These are phyloP conservation scores for Cladosporium sp. DNA, from an alignment of 2,329 filamentous ascomycete genomes.

Conservation along the genomic window DNA sequence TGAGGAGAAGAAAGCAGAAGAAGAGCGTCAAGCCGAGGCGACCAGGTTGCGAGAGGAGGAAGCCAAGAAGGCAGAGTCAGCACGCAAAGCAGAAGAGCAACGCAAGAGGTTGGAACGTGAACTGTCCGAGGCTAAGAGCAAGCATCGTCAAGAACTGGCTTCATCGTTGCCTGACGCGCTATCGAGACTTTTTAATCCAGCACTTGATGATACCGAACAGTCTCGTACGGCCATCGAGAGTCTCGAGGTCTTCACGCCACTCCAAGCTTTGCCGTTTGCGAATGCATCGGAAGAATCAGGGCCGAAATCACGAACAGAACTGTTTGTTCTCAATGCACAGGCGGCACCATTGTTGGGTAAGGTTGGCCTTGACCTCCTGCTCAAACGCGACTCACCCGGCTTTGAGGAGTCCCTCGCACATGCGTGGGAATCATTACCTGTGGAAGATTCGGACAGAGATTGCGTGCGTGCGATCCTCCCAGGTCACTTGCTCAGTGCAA, in stretches of 20 bases:
- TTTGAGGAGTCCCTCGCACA: slow-evolving; percentile 20
- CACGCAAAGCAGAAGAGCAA: slow-evolving; percentile 24
- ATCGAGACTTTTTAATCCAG: slow-evolving; percentile 19
- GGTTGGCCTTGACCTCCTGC: slow-evolving; percentile 27
- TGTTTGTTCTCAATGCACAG: slow-evolving; percentile 28
- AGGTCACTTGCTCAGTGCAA: slow-evolving; percentile 1
- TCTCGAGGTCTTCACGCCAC: slow-evolving; percentile 22
- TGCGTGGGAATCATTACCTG: slow-evolving; percentile 20
- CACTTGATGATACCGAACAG: slow-evolving; percentile 15
- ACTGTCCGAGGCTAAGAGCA: slow-evolving; percentile 16
- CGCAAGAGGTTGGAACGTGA: slow-evolving; percentile 15
- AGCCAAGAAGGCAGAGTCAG: slow-evolving; percentile 23
- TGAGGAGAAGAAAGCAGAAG: slow-evolving; percentile 15
- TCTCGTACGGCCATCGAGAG: slow-evolving; percentile 15
- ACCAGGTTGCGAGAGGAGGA: slow-evolving; percentile 16
- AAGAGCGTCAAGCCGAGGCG: slow-evolving; percentile 16
- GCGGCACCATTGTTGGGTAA: slow-evolving; percentile 28
- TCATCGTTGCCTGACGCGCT: slow-evolving; percentile 23
- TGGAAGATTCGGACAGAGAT: slow-evolving; percentile 13
- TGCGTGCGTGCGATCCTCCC: slow-evolving; percentile 16
- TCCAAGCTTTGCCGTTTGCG: slow-evolving; percentile 19
- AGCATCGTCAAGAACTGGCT: slow-evolving; percentile 20
- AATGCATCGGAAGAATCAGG: slow-evolving; percentile 13
- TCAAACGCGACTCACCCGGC: slow-evolving; percentile 18
- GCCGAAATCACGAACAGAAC: slow-evolving; percentile 9